Base-by-base conservation (phyloP, 2,329 filamentous ascomycete species). In the Didymellaceae sp. region DNA sequence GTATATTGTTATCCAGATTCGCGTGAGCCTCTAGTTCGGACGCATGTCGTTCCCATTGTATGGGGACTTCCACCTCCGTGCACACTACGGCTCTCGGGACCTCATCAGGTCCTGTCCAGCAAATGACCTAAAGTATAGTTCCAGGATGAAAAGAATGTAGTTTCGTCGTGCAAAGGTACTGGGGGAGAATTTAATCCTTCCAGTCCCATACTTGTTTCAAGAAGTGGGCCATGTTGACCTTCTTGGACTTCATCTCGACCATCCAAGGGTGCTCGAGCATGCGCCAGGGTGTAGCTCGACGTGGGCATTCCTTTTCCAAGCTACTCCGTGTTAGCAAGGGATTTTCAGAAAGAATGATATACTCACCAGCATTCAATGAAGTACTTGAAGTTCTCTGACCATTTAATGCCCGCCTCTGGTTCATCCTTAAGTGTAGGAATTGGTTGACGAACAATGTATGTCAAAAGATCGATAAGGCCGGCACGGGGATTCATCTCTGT, bases 251-350 rank as follows among this genome's bases (percentile, higher is more conserved):
- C 90, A 97, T 97, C 68, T 99, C 94, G 32, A 90, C 80, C 87
- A 99, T 96, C 94, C 94, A 99, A 2, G 94, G 94, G 76, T 99
- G 94, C 71, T 99, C 94, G 58, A 96, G 84, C 92, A 99, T 99
- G 67, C 93, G 90, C 94, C 94, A 99, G 10, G 94, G 94, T 52
- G 90, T 96, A 22, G 93, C 94, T 71, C 94, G 83, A 67, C 92
- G 86, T 50, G 82, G 83, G 16, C 90, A 87, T 63, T 97, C 91
- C 77, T 99, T 99, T 75, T 99, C 94, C 50, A 99, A 83, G 77
- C 94, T 97, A 49, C 40, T 25, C 16, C 1, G 22, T 14, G 55
- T 74, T 58, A 75, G 69, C 52, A n/a, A 30, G 7, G 13, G 14
- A 4, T 10, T 4, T 37, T 3, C 46, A 21, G n/a, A 14, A 17